Evolutionary conservation across 2,329 filamentous ascomycete species (phyloP).

Genomic region (Botrytis cinerea): DNA sequence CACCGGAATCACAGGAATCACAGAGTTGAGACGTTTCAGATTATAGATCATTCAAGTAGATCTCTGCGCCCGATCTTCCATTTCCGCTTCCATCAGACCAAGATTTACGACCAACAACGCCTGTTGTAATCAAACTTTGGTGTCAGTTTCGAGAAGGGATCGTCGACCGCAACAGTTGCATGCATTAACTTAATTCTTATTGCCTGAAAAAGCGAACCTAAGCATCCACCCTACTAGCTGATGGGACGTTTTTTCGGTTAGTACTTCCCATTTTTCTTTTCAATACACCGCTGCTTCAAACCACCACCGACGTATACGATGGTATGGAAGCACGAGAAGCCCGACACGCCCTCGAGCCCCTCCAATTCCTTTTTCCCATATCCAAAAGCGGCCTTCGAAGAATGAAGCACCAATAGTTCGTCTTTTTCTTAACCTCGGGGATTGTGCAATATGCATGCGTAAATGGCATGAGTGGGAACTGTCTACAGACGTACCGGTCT

Average conservation of each 20-base stretch:
- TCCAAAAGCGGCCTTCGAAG: neutral
- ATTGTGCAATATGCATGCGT: neutral
- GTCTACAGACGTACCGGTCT: neutral
- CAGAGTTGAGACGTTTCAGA: constrained; percentile 11
- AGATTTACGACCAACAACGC: neutral
- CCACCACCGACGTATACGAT: neutral
- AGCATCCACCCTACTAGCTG: neutral
- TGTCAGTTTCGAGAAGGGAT: neutral
- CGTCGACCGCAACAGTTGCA: neutral
- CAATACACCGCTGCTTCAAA: constrained; percentile 3
- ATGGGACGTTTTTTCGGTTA: neutral
- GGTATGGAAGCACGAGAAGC: neutral
- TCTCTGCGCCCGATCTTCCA: constrained; percentile 13
- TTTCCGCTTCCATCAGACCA: constrained; percentile 1
- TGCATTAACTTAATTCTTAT: neutral
- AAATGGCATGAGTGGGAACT: neutral
- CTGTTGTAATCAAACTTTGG: neutral
- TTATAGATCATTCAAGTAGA: constrained; percentile 11
- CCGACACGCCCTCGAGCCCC: neutral
- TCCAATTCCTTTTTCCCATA: neutral
- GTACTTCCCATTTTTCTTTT: neutral
- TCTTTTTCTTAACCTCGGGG: neutral
- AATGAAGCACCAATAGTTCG: neutral
- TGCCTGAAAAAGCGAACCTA: neutral
- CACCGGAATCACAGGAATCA: neutral